Conservation (phyloP, 2,329 filamentous ascomycete species). For the Macrophomina tecta region DNA sequence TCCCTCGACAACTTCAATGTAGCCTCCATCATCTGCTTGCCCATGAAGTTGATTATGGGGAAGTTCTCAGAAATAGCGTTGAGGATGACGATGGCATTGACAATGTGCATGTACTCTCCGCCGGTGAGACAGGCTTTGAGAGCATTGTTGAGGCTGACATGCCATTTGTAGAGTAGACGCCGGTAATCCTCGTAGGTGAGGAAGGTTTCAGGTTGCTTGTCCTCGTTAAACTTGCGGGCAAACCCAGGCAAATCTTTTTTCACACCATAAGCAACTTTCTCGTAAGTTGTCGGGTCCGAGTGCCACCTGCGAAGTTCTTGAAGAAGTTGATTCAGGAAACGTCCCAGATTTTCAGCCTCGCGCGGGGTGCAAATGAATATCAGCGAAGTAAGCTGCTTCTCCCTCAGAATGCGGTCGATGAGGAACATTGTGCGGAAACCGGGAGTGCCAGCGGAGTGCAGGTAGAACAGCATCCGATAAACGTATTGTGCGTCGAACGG, state of each 20-base stretch:
- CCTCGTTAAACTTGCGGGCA: slow-evolving; percentile 71
- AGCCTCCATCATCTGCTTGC: slow-evolving; percentile 68
- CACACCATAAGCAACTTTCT: slow-evolving; percentile 77
- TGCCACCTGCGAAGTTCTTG: slow-evolving; percentile 87
- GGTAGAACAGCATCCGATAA: slow-evolving; percentile 82
- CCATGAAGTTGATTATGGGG: slow-evolving; percentile 90
- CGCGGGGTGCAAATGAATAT: slow-evolving; percentile 90
- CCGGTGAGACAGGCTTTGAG: slow-evolving; percentile 81
- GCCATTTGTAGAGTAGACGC: slow-evolving; percentile 86
- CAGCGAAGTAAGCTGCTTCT: slow-evolving; percentile 78
- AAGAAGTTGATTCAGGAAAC: slow-evolving; percentile 83
- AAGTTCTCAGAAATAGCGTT: slow-evolving; percentile 82
- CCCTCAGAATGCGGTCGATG: slow-evolving; percentile 82
- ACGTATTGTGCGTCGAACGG: slow-evolving; percentile 87
- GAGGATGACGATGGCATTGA: slow-evolving; percentile 90
- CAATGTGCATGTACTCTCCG: slow-evolving; percentile 95
- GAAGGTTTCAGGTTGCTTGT: slow-evolving; percentile 69
- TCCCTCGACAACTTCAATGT: slow-evolving; percentile 67
- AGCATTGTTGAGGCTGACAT: slow-evolving; percentile 78
- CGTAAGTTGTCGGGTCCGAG: slow-evolving; percentile 74
- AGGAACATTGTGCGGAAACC: slow-evolving; percentile 87
- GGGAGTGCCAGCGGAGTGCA: slow-evolving; percentile 83
- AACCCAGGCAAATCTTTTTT: slow-evolving; percentile 77
- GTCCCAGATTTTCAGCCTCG: slow-evolving; percentile 91
- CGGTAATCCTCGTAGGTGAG: slow-evolving; percentile 87